Base-by-base conservation (phyloP, 1,284 basidiomycete species). In the Pseudomicrostroma phylloplanum region DNA sequence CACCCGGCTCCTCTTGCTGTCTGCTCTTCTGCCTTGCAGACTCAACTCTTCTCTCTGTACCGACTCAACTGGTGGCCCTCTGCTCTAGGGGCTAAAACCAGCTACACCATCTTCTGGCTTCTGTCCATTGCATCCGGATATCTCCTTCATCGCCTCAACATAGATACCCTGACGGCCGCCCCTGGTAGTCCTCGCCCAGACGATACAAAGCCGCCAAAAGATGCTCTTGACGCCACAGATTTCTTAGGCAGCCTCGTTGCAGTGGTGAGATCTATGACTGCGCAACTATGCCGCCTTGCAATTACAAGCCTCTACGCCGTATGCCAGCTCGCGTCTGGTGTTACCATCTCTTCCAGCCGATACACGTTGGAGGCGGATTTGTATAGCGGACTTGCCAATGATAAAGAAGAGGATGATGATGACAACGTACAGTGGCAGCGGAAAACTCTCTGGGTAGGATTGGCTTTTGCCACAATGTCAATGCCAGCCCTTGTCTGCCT, bases 401-500 rank as follows among this genome's bases (percentile, higher is more conserved):
- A 2, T 6, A 57, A 62, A 25, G 40, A 30, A 2, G 21, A 51
- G 8, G 39, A 59, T 41, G 69, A 71, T 56, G 64, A 70, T 30
- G 68, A 69, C 15, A 68, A 77, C 55, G 78, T 82, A 8, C 83
- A 85, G 64, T 85, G 84, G 84, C 82, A 84, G 71, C 74, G 83
- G 6, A 85, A 85, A 73, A 84, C 83, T 78, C 68, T 77, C 71
- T 85, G 84, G 84, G 83, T 85, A 12, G 68, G 79, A 6, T 74
- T 85, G n/a, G 82, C 83, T 0, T 85, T 85, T 65, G 74, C 80
- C 0, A 83, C 83, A 1, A 85, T 85, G 84, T 76, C 82, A 23
- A 81, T 83, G 77, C 84, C 84, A 0, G 84, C 84, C 0, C 64
- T 84, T 0, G 71, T 78, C 3, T 79, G 76, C 54, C 66, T 79